Evolutionary conservation across 495 filamentous ascomycete species (phyloP).

Genomic region (Daldinia decipiens): DNA sequence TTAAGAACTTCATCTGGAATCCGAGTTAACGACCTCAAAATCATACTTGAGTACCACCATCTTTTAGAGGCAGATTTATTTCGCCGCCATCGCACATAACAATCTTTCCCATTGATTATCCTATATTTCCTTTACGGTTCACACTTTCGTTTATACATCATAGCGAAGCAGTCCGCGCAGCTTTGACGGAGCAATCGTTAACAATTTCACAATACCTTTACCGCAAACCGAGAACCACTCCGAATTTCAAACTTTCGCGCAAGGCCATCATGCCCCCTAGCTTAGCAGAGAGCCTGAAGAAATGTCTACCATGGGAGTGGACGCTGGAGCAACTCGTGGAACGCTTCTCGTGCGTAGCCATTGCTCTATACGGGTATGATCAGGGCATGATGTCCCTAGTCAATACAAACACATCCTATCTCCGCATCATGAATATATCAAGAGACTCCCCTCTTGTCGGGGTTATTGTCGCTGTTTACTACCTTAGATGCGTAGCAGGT

Average conservation of each 20-base stretch:
- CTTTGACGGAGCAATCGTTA: not conserved
- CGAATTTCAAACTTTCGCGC: not conserved
- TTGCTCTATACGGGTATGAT: constrained; percentile 68
- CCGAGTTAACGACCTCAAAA: not conserved
- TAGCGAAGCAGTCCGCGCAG: not conserved
- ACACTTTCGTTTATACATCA: not conserved
- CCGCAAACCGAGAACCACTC: not conserved
- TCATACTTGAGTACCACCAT: not conserved
- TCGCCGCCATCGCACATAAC: not conserved
- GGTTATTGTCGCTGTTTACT: constrained; percentile 68
- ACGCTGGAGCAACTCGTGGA: constrained; percentile 59
- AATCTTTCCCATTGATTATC: not conserved
- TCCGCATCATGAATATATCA: constrained; percentile 63
- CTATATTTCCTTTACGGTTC: not conserved
- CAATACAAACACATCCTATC: constrained; percentile 67
- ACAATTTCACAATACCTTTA: not conserved
- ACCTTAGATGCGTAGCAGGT: constrained; percentile 64
- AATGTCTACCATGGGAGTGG: not conserved
- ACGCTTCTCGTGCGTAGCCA: constrained; percentile 65
- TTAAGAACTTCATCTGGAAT: not conserved
- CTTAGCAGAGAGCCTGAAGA: not conserved
- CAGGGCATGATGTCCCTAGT: constrained; percentile 69
- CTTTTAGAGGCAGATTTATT: not conserved
- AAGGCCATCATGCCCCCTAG: not conserved
- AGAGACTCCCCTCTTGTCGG: constrained; percentile 61